Base-by-base conservation (phyloP, 2,329 filamentous ascomycete genomes). In the Botrytis hyacinthi region DNA sequence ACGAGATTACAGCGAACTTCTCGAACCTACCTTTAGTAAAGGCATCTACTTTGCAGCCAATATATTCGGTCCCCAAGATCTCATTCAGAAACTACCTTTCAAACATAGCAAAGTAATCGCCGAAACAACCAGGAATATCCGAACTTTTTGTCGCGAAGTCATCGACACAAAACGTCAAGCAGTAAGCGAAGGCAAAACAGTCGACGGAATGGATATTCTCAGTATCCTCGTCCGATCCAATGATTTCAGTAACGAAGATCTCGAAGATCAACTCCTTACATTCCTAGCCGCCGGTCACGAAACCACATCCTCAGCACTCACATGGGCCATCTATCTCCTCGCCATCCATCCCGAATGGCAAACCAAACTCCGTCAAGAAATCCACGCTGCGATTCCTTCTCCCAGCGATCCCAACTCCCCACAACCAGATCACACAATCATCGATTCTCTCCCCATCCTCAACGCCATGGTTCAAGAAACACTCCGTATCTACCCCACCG, bases 231-330 rank as follows among this genome's bases (percentile, higher is more conserved):
- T 97, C 70, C 88, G 91, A 79, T 93, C 90, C 42, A 92, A 92
- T 66, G 89, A 86, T 26, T 96, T 97, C 82, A 87, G 84, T 18
- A 92, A 96, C 75, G 91, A 93, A 60, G 89, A 93, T 75, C 86
- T 97, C 26, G 88, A 93, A 51, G 92, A 96, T 80, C 93, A 97
- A 82, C 87, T 95, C 80, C 94, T 96, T 91, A 96, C 93, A 0
- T 96, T 96, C 83, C 87, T 97, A 12, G 92, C 91, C 2, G 93
- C 93, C 0, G 91, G 86, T 46, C 93, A 95, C 81, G 92, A 95
- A 83, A 95, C 93, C 1, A 95, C 92, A 0, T 89, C 93, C 1
- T 87, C 90, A 1, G 87, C 92, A 48, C 85, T 95, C 78, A 92
- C 90, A 26, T 95, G 92, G 92, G 87, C 14, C 89, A 91, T 69